phyloP scores from a whole-genome alignment of 140 eudicot genomes.

The Stevia rebaudiana region DNA sequence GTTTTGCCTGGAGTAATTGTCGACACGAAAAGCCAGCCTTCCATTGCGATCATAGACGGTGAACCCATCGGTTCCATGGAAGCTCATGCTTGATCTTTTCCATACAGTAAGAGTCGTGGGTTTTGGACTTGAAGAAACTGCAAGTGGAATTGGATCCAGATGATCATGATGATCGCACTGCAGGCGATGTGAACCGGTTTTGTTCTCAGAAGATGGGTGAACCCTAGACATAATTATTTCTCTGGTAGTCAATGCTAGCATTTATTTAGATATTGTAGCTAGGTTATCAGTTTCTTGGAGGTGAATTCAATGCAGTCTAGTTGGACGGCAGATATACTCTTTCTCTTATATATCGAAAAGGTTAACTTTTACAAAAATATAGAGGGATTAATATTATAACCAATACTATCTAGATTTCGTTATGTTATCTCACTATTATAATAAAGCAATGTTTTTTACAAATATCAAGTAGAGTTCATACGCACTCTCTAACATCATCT shows the following conservation, averaged over 20 bases:
- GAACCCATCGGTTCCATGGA: conserved; percentile 49
- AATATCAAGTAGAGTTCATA: too few species aligned
- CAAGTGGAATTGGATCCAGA: neutral
- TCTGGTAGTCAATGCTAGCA: neutral
- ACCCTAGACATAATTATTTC: conserved; percentile 18
- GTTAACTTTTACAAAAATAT: neutral
- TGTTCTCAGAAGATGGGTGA: conserved; percentile 24
- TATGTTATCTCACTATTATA: too few species aligned
- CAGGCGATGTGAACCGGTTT: neutral
- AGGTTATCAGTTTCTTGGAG: conserved; percentile 13
- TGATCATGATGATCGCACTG: neutral
- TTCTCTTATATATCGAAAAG: conserved; percentile 14
- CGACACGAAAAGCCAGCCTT: conserved; percentile 38
- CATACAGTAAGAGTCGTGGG: conserved; percentile 31
- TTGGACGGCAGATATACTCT: neutral
- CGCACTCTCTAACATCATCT: too few species aligned
- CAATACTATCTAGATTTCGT: too few species aligned
- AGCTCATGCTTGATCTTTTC: conserved; percentile 54
- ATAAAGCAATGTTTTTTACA: too few species aligned
- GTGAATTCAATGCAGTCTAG: conserved; percentile 15
- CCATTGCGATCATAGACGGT: conserved; percentile 36
- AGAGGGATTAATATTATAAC: too few species aligned
- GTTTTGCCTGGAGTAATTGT: conserved; percentile 38
- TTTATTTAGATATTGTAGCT: neutral
- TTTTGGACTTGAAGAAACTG: conserved; percentile 16